Evolutionary conservation across 805 yeast genomes (phyloP).

Genomic region (Candida methanosorbosa): DNA sequence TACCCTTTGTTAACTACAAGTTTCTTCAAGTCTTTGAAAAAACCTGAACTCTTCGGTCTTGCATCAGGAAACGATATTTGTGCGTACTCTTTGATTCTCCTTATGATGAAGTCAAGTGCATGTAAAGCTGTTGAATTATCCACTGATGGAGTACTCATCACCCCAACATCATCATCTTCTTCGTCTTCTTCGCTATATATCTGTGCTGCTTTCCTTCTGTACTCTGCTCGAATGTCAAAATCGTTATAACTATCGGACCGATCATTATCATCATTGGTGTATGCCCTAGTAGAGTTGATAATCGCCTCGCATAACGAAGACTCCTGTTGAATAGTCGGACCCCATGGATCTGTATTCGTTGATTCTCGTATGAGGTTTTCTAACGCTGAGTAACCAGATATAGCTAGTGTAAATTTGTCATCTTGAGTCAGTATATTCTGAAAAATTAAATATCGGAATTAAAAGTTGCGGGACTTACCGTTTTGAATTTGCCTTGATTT

Average conservation of each 20-base stretch:
- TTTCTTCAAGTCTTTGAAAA: constrained; percentile 12
- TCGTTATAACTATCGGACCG: too few species aligned
- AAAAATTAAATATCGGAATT: not conserved
- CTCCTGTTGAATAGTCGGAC: constrained; percentile 37
- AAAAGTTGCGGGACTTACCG: constrained; percentile 10
- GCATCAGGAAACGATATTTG: not conserved
- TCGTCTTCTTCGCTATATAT: too few species aligned
- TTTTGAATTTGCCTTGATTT: constrained; percentile 26
- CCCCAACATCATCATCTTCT: too few species aligned
- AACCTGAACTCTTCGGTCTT: not conserved
- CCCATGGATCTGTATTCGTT: constrained; percentile 46
- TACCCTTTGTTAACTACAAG: constrained; percentile 18
- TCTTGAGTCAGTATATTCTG: too few species aligned
- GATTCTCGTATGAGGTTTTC: constrained; percentile 30
- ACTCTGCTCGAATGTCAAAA: too few species aligned
- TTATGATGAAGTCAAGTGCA: constrained; percentile 11
- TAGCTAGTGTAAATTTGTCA: too few species aligned
- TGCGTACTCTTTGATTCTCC: constrained; percentile 12
- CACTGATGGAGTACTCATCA: too few species aligned
- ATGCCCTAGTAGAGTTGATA: not conserved
- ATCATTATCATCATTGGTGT: too few species aligned
- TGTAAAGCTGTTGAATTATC: too few species aligned
- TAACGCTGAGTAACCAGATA: constrained; percentile 21
- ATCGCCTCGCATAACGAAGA: constrained; percentile 13
- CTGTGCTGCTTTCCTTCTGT: too few species aligned